Evolutionary conservation across 805 yeast species (phyloP).

Genomic region (Kuraishia piskuri): DNA sequence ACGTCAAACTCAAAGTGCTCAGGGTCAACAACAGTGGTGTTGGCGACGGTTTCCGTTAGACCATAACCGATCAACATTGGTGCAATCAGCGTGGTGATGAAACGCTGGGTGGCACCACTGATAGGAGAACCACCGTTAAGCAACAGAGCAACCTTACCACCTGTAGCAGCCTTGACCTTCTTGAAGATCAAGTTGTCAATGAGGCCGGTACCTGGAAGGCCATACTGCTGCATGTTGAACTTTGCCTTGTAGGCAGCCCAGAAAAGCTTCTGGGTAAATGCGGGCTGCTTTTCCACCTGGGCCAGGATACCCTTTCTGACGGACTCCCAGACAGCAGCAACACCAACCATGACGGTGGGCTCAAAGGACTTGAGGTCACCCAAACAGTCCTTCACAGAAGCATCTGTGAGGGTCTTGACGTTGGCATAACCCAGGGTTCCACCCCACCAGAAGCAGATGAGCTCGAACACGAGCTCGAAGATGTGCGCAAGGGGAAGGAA

Average conservation of each 20-base stretch:
- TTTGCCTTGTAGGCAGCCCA: slow-evolving; percentile 85
- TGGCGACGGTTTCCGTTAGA: slow-evolving; percentile 92
- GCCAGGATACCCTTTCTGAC: slow-evolving; percentile 85
- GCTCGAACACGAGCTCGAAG: slow-evolving; percentile 85
- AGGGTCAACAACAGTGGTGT: slow-evolving; percentile 63
- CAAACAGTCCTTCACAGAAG: slow-evolving; percentile 72
- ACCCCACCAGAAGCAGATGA: slow-evolving; percentile 82
- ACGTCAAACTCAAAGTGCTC: slow-evolving; percentile 60
- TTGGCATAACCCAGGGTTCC: slow-evolving; percentile 81
- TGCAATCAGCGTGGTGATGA: slow-evolving; percentile 65
- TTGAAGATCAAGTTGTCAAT: slow-evolving; percentile 74
- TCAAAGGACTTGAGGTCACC: slow-evolving; percentile 83
- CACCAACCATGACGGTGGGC: slow-evolving; percentile 96
- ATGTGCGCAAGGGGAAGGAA: slow-evolving; percentile 96
- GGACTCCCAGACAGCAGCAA: slow-evolving; percentile 97
- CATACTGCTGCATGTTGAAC: slow-evolving; percentile 48
- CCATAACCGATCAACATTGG: slow-evolving; percentile 95
- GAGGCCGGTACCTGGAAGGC: slow-evolving; percentile 65
- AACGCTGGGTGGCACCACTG: slow-evolving; percentile 71
- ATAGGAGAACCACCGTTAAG: slow-evolving; percentile 94
- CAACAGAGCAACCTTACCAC: slow-evolving; percentile 69
- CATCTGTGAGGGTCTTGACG: slow-evolving; percentile 83
- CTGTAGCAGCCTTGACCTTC: slow-evolving; percentile 88
- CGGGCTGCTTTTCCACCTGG: slow-evolving; percentile 61
- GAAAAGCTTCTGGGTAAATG: slow-evolving; percentile 66